These are phyloP conservation scores for Sophora flavescens DNA, from an alignment of 306 rosid genomes.

Conservation along the genomic window DNA sequence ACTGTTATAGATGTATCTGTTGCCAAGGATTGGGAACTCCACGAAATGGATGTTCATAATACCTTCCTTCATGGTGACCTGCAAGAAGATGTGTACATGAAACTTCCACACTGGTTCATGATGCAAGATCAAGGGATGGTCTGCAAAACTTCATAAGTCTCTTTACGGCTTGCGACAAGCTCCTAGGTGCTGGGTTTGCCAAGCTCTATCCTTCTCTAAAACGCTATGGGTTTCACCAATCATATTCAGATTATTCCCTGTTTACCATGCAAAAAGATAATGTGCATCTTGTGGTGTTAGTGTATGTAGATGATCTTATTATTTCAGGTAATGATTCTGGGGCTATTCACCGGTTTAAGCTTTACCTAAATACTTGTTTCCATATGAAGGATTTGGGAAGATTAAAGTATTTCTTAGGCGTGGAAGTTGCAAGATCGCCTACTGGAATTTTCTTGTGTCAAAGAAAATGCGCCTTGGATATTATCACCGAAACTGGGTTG, in stretches of 20 bases:
- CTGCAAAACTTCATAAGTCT: background rate
- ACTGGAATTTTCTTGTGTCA: too few species aligned
- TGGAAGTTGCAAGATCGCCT: too few species aligned
- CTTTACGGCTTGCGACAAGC: background rate
- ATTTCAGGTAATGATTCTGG: background rate
- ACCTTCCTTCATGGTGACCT: too few species aligned
- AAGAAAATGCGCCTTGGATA: too few species aligned
- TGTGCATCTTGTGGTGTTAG: background rate
- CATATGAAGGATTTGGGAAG: too few species aligned
- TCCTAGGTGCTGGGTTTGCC: background rate
- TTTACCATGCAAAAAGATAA: background rate
- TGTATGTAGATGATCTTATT: background rate
- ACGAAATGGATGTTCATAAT: background rate
- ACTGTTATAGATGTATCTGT: background rate
- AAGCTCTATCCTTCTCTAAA: background rate
- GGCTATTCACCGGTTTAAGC: background rate
- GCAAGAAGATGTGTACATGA: background rate
- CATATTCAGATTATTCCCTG: background rate
- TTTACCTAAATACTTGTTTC: background rate
- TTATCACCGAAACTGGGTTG: too few species aligned
- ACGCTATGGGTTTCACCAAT: background rate
- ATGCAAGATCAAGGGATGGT: background rate
- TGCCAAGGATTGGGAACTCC: background rate
- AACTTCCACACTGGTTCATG: background rate
- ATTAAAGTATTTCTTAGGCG: too few species aligned